Conservation (phyloP, 768 basidiomycete species). For the Paxillus rubicundulus region DNA sequence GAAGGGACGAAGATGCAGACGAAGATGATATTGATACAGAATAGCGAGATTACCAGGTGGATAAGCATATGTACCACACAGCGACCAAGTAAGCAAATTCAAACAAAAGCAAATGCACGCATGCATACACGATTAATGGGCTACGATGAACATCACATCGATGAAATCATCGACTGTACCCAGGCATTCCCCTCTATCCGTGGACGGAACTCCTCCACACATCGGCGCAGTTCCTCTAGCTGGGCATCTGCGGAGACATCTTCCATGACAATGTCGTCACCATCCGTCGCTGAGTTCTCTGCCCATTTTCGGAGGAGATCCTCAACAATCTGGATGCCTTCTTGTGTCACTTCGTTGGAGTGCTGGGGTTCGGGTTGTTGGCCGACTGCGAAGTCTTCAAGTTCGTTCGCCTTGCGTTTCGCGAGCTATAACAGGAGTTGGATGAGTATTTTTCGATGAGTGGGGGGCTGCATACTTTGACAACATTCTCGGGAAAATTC, state of each 20-base stretch:
- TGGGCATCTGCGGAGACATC: constrained; percentile 41
- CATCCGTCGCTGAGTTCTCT: constrained; percentile 32
- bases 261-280: constrained; percentile 49
- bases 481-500: constrained; percentile 93
- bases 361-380: constrained; percentile 42
- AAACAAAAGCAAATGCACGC: background rate
- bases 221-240: constrained; percentile 50
- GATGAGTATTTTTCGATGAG: background rate
- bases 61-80: constrained; percentile 3
- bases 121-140: background rate
- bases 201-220: constrained; percentile 62
- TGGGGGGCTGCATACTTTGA: constrained; percentile 54
- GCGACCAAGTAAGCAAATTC: background rate
- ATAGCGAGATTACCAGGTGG: constrained; percentile 8
- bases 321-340: constrained; percentile 80
- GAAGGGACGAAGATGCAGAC: constrained; percentile 1
- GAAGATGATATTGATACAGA: constrained; percentile 13
- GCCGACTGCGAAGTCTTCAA: constrained; percentile 75
- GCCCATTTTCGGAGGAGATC: constrained; percentile 74
- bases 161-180: constrained; percentile 59
- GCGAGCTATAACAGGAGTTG: constrained; percentile 55
- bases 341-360: constrained; percentile 60
- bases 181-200: constrained; percentile 77
- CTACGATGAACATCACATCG: constrained; percentile 27
- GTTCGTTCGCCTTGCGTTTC: constrained; percentile 87